These are phyloP conservation scores for Rubia peregrina DNA, from an alignment of 305 asterid species.

Conservation along the genomic window DNA sequence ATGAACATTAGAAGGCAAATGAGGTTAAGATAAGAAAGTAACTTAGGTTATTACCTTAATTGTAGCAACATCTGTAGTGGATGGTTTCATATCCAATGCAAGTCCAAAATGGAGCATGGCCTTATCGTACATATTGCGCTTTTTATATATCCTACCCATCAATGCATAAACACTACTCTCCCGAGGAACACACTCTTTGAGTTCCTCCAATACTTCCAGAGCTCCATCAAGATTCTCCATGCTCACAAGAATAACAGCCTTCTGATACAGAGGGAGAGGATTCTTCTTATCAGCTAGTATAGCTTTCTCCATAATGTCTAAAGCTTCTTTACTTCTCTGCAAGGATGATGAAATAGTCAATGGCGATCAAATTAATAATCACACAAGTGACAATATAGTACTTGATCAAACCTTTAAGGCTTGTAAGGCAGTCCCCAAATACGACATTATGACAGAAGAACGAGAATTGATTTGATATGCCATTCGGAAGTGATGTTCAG, in stretches of 20 bases:
- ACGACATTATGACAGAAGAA: slow-evolving; percentile 93
- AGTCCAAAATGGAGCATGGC: slow-evolving; percentile 96
- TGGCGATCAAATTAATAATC: not conserved
- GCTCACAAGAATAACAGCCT: slow-evolving; percentile 88
- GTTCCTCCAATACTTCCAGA: slow-evolving; percentile 86
- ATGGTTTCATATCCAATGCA: slow-evolving; percentile 91
- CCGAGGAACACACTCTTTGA: slow-evolving; percentile 81
- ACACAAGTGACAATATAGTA: not conserved
- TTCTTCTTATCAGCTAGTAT: slow-evolving; percentile 88
- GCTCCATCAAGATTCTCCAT: slow-evolving; percentile 80
- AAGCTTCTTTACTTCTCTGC: slow-evolving; percentile 74
- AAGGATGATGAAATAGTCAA: slow-evolving; percentile 2
- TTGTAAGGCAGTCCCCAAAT: slow-evolving; percentile 86
- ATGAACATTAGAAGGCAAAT: not conserved
- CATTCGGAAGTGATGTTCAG: slow-evolving; percentile 92
- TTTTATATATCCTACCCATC: slow-evolving; percentile 90
- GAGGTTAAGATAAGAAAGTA: not conserved
- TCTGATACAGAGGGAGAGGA: slow-evolving; percentile 93
- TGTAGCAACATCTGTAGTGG: slow-evolving; percentile 91
- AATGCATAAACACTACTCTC: slow-evolving; percentile 92
- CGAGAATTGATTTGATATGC: slow-evolving; percentile 78
- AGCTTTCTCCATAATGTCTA: slow-evolving; percentile 85
- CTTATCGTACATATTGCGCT: slow-evolving; percentile 55
- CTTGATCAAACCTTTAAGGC: slow-evolving; percentile 56
- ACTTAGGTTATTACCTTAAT: slow-evolving; percentile 52